Conservation (phyloP, 2,329 filamentous ascomycete species). For the Zasmidium angulare region DNA sequence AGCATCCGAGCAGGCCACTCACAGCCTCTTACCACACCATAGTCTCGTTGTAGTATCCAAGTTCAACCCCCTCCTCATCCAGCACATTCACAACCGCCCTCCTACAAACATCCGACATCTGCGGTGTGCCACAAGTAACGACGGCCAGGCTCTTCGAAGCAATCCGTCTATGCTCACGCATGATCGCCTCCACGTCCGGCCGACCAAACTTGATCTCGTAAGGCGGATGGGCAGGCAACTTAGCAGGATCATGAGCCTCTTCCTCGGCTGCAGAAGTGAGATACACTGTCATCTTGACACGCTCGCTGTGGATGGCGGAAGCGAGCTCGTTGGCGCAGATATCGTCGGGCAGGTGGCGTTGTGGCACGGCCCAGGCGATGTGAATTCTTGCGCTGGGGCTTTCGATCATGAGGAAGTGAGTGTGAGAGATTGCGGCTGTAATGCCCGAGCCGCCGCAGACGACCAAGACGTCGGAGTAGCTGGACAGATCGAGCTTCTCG, state of each 20-base stretch:
- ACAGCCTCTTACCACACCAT: conserved; percentile 14
- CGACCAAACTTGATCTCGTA: conserved; percentile 18
- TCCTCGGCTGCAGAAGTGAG: conserved; percentile 17
- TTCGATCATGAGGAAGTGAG: conserved; percentile 15
- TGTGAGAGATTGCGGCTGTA: conserved; percentile 40
- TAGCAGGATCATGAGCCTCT: conserved; percentile 3
- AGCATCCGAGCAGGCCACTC: background rate
- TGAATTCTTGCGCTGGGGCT: conserved; percentile 11
- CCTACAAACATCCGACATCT: conserved; percentile 22
- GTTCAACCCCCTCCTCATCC: conserved; percentile 18
- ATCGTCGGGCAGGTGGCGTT: conserved; percentile 17
- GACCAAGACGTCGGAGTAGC: conserved; percentile 42
- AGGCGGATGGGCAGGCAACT: conserved; percentile 2
- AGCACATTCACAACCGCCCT: conserved; percentile 20
- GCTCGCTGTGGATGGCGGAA: conserved; percentile 7
- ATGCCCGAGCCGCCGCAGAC: conserved; percentile 53
- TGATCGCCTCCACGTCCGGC: conserved; percentile 20
- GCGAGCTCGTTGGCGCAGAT: conserved; percentile 20
- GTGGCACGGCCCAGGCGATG: conserved; percentile 21
- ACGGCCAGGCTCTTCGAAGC: conserved; percentile 18
- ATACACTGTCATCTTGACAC: conserved; percentile 22
- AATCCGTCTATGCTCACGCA: conserved; percentile 14
- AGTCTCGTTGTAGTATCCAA: conserved; percentile 23
- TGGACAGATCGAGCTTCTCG: conserved; percentile 40
- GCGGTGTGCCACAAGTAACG: conserved; percentile 21